Base-by-base conservation (phyloP, 2,329 filamentous ascomycete species). In the Hymenoscyphus albidus region DNA sequence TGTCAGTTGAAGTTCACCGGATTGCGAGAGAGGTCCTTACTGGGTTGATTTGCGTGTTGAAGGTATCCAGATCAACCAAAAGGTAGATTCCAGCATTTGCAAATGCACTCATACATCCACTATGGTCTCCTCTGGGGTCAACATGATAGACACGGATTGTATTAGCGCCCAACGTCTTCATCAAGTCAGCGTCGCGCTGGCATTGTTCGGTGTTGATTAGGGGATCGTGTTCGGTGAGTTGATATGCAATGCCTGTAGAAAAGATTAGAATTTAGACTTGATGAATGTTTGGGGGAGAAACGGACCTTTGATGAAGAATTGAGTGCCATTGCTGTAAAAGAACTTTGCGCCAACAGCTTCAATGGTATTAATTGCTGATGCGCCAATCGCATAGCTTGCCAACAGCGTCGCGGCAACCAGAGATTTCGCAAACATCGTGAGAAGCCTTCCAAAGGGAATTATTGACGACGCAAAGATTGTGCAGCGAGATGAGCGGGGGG, bases 111-210 rank as follows among this genome's bases (percentile, higher is more conserved):
- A 97, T 96, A 79, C 92, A 97, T 22, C 83, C 88, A 64, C 85
- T 82, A 77, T 97, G 93, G 75, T 94, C 80, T 39, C 79, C 85
- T 2, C 78, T 76, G 1, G 90, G 80, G 72, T 96, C 88, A 67
- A 97, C 91, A 74, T 96, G 92, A 77, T 97, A 97, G 65, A 95
- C 90, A 64, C 93, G 91, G 73, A 96, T 92, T 38, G 89, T 83
- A 76, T 96, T 96, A 75, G 90, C 86, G 67, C 91, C 92, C 62
- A 97, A 81, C 18, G 87, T 85, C 76, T 91, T 84, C 90, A 96
- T 96, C 73, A 93, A 82, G 16, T 80, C 76, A 54, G 88, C 88
- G 79, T 97, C 93, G 70, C 87, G 85, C 71, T 83, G 77, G 80
- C 92, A 96, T 80, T 96, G 93, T 58, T 85, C 85, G 51, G 84